Evolutionary conservation across 2,329 filamentous ascomycete species (phyloP).

Genomic region (Calonectria fujianensis): DNA sequence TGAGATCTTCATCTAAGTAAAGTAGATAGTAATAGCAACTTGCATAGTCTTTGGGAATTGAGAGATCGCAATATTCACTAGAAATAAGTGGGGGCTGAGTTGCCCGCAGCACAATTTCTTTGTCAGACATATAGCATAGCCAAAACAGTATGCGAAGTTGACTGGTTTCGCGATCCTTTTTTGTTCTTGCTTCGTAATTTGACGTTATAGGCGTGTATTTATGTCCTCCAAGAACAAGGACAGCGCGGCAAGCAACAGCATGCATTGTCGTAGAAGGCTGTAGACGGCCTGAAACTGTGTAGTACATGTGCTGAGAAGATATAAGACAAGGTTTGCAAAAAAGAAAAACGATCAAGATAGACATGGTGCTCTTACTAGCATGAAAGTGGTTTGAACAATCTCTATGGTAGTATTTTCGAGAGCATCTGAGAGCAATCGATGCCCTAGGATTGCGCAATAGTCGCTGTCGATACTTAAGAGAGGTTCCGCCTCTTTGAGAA

Average conservation of each 20-base stretch:
- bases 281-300: background rate
- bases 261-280: background rate
- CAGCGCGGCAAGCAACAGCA: background rate
- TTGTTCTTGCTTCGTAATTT: background rate
- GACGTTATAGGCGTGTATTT: background rate
- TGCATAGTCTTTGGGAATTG: constrained; percentile 4
- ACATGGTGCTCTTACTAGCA: background rate
- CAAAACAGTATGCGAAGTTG: background rate
- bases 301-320: background rate
- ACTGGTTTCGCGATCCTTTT: background rate
- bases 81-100: background rate
- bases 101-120: background rate
- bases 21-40: background rate
- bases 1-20: background rate
- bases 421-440: background rate
- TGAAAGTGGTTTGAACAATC: background rate
- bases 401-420: background rate
- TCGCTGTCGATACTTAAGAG: background rate
- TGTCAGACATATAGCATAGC: background rate
- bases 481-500: background rate
- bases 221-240: background rate
- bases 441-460: background rate
- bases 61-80: background rate
- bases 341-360: too few relatives aligned
- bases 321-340: background rate